Conservation (phyloP, 345 rosid genomes). For the Aethionema arabicum region DNA sequence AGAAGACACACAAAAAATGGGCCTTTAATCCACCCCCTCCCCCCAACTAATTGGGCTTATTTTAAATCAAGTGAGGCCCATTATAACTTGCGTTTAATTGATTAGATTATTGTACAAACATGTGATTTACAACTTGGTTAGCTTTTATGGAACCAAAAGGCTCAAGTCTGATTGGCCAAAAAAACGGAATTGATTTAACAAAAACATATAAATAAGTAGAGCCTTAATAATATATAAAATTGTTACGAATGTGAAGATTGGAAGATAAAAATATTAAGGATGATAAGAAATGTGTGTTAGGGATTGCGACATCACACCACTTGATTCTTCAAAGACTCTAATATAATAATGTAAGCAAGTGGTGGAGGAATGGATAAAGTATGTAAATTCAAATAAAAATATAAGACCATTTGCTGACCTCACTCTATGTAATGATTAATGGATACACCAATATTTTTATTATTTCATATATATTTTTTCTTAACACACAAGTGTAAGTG, state of each 20-base stretch:
- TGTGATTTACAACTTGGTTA: background rate
- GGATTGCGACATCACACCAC: constrained; percentile 9
- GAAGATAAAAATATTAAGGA: too few species aligned
- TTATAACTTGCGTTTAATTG: too few species aligned
- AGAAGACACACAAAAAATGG: too few species aligned
- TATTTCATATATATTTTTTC: background rate
- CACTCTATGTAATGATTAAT: background rate
- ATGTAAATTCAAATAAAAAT: background rate
- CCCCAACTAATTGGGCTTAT: too few species aligned
- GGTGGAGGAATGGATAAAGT: background rate
- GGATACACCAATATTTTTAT: background rate
- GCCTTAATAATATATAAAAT: background rate
- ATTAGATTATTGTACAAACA: background rate
- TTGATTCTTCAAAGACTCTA: background rate
- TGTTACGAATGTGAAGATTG: background rate
- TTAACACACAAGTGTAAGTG: background rate
- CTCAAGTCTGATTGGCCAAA: constrained; percentile 1
- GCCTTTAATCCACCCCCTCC: too few species aligned
- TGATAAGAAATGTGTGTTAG: too few species aligned
- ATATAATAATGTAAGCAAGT: constrained; percentile 9
- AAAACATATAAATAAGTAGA: background rate
- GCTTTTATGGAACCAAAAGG: constrained; percentile 1
- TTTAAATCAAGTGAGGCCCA: too few species aligned
- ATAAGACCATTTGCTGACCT: constrained; percentile 20
- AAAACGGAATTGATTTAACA: background rate